Evolutionary conservation across 345 rosid species (phyloP).

Genomic region (Laguncularia racemosa): DNA sequence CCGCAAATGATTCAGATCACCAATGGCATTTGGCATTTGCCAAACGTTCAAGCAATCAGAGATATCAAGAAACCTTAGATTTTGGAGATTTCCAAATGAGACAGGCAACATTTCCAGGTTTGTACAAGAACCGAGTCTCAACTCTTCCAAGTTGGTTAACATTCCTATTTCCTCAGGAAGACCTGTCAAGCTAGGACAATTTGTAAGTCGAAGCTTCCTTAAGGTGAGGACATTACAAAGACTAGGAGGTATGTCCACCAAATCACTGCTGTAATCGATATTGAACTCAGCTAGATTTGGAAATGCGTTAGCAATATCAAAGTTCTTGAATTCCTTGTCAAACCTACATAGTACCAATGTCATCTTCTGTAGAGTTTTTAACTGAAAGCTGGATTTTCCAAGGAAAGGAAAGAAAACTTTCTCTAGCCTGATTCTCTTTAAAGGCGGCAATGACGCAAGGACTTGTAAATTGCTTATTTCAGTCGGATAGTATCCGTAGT

Average conservation of each 20-base stretch:
- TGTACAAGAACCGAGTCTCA: constrained; percentile 18
- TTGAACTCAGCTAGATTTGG: constrained; percentile 18
- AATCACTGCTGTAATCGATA: constrained; percentile 24
- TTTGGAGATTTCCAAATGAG: constrained; percentile 15
- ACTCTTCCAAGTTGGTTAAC: constrained; percentile 16
- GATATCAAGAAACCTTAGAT: constrained; percentile 16
- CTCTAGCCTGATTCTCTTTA: constrained; percentile 23
- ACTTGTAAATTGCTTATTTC: constrained; percentile 6
- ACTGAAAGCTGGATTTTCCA: neutral
- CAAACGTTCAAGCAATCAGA: constrained; percentile 10
- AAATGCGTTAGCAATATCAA: constrained; percentile 2
- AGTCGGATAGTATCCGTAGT: constrained; percentile 7
- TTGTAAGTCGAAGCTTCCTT: constrained; percentile 16
- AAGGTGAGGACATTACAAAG: constrained; percentile 11
- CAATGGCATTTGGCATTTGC: constrained; percentile 16
- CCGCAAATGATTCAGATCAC: constrained; percentile 9
- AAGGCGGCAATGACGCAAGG: constrained; percentile 6
- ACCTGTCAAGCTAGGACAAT: constrained; percentile 11
- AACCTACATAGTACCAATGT: constrained; percentile 21
- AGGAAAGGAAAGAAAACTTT: constrained; percentile 14
- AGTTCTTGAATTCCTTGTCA: constrained; percentile 11
- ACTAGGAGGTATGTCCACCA: constrained; percentile 16
- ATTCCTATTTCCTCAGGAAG: constrained; percentile 19
- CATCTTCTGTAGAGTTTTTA: constrained; percentile 15
- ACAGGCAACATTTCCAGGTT: constrained; percentile 15